A percentile compares a stretch with the other conserved stretches of the same genome.
These are phyloP conservation scores for Hanseniaspora uvarum DNA, from an alignment of 1,139 yeast species.

Conservation along the genomic window DNA sequence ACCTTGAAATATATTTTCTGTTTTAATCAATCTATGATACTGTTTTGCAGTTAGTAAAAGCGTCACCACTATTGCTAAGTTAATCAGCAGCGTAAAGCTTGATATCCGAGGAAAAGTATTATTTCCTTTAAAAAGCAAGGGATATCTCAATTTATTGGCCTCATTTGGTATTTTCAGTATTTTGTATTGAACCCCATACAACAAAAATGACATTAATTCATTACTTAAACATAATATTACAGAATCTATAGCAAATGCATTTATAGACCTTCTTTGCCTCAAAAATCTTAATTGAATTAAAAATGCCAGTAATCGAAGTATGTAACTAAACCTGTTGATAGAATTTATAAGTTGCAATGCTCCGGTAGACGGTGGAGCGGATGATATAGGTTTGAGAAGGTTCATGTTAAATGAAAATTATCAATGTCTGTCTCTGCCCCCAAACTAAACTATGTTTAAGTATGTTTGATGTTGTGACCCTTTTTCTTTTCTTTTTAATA, in stretches of 20 bases:
- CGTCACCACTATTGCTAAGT: slow-evolving; percentile 18
- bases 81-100: slow-evolving; percentile 19
- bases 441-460: no score
- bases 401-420: background rate
- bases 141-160: slow-evolving; percentile 26
- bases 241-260: slow-evolving; percentile 30
- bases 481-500: no score
- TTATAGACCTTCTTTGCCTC: slow-evolving; percentile 27
- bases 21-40: slow-evolving; percentile 22
- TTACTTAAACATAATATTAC: slow-evolving; percentile 22
- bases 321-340: background rate
- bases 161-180: slow-evolving; percentile 22
- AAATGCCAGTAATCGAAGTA: background rate
- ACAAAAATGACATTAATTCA: slow-evolving; percentile 22
- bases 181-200: slow-evolving; percentile 23
- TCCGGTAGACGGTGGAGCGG: background rate
- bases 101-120: slow-evolving; percentile 23
- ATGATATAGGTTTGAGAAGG: background rate
- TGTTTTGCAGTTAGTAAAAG: slow-evolving; percentile 22
- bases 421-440: no score
- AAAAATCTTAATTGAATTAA: background rate
- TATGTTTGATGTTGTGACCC: background rate
- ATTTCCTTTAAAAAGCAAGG: slow-evolving; percentile 23
- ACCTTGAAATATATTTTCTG: slow-evolving; percentile 28
- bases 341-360: background rate